These are phyloP conservation scores for Bassia scoparia DNA, from an alignment of 148 eudicot species.

Conservation along the genomic window DNA sequence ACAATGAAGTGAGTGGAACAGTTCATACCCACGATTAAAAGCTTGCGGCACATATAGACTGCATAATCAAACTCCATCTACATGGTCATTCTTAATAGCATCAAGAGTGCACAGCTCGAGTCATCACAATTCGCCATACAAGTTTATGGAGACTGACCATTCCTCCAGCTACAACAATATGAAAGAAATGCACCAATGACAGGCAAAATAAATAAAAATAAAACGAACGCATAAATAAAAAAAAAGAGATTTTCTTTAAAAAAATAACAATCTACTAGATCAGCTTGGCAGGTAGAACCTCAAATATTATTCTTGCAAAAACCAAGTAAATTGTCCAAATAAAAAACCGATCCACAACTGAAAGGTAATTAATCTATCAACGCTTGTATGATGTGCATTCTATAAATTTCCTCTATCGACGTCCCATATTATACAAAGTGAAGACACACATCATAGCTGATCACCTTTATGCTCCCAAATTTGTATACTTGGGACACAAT, in stretches of 20 bases:
- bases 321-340: neutral
- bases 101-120: neutral
- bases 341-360: neutral
- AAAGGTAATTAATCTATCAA: neutral
- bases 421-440: too few relatives aligned
- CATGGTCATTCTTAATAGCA: neutral
- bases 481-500: too few relatives aligned
- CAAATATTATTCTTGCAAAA: neutral
- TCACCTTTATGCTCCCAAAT: too few relatives aligned
- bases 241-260: too few relatives aligned
- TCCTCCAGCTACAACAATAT: neutral
- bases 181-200: neutral
- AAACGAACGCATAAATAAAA: too few relatives aligned
- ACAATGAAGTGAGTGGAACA: neutral
- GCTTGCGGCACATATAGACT: neutral
- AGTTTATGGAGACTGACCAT: neutral
- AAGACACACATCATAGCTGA: too few relatives aligned
- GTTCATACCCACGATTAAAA: neutral
- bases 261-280: neutral
- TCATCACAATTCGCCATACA: neutral
- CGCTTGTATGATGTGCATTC: neutral
- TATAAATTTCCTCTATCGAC: too few relatives aligned
- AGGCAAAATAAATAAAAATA: neutral
- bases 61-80: neutral
- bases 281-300: neutral